These are phyloP conservation scores for Saccharomyces pastorianus DNA, from an alignment of 1,139 yeast genomes.

Conservation along the genomic window DNA sequence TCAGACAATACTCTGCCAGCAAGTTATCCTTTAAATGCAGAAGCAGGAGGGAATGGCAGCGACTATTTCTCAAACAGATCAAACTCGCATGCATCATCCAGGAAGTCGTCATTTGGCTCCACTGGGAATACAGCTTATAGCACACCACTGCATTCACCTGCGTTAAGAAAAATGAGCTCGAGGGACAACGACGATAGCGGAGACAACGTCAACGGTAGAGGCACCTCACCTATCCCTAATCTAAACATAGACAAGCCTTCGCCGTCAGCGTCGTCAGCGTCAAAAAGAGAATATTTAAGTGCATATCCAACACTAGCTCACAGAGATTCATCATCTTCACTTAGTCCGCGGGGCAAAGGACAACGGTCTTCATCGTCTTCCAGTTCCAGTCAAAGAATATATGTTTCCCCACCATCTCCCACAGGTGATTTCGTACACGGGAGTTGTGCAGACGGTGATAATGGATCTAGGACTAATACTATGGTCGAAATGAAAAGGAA, in stretches of 20 bases:
- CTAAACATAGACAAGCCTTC: not conserved
- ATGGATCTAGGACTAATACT: constrained; percentile 5
- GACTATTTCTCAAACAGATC: constrained; percentile 3
- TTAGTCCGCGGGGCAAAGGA: not conserved
- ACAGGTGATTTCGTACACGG: not conserved
- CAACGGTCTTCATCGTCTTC: not conserved
- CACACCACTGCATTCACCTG: constrained; percentile 13
- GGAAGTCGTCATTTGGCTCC: constrained; percentile 7
- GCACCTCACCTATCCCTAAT: constrained; percentile 1
- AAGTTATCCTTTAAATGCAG: not conserved
- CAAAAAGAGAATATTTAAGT: constrained; percentile 11
- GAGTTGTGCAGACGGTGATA: not conserved
- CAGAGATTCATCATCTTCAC: not conserved
- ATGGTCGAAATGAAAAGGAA: constrained; percentile 9
- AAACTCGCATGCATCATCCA: constrained; percentile 11
- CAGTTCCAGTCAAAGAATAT: not conserved
- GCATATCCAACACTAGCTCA: constrained; percentile 18
- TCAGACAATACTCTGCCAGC: constrained; percentile 1
- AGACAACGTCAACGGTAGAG: constrained; percentile 21
- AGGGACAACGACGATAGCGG: constrained; percentile 7
- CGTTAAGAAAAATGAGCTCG: constrained; percentile 7
- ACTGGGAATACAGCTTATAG: constrained; percentile 9
- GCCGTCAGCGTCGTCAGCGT: not conserved
- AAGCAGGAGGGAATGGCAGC: not conserved
- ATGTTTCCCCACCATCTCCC: not conserved